Evolutionary conservation across 2,329 filamentous ascomycete genomes (phyloP).

Genomic region (Alternaria gansuensis): DNA sequence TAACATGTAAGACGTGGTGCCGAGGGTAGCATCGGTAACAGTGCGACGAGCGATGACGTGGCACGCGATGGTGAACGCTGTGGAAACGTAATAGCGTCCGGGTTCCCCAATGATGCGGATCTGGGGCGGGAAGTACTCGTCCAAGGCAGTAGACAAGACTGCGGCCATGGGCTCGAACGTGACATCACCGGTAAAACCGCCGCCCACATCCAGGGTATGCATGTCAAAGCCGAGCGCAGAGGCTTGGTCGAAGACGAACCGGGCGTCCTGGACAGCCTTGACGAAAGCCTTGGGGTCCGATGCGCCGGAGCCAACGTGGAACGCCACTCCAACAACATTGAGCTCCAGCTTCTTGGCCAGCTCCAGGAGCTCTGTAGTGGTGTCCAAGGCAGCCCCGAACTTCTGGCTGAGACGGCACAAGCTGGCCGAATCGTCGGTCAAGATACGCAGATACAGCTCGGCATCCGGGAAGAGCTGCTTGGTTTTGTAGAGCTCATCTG

Average conservation of each 20-base stretch:
- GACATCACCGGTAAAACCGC: slow-evolving; percentile 89
- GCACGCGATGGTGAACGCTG: slow-evolving; percentile 92
- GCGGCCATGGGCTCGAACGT: slow-evolving; percentile 90
- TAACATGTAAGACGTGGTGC: slow-evolving; percentile 85
- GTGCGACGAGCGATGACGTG: slow-evolving; percentile 96
- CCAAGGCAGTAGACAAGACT: slow-evolving; percentile 79
- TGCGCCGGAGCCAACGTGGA: slow-evolving; percentile 96
- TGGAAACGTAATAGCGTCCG: slow-evolving; percentile 93
- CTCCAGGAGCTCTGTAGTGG: slow-evolving; percentile 77
- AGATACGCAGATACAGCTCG: slow-evolving; percentile 91
- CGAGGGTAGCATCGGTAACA: slow-evolving; percentile 73
- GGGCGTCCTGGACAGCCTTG: slow-evolving; percentile 89
- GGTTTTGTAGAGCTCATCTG: slow-evolving; percentile 97
- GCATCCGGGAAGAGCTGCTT: slow-evolving; percentile 89
- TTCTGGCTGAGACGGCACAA: slow-evolving; percentile 96
- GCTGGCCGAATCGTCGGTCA: slow-evolving; percentile 94
- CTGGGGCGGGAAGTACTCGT: slow-evolving; percentile 84
- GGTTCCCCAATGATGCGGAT: slow-evolving; percentile 94
- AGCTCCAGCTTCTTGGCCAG: slow-evolving; percentile 83
- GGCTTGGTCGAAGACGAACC: slow-evolving; percentile 87
- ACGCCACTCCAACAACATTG: slow-evolving; percentile 94
- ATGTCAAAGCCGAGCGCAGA: slow-evolving; percentile 77
- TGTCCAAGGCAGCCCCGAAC: slow-evolving; percentile 90
- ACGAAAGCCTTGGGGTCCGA: slow-evolving; percentile 91
- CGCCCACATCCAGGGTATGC: slow-evolving; percentile 91